Evolutionary conservation across 139 green algal genomes (phyloP).

Genomic region (Ettlia oleoabundans): DNA sequence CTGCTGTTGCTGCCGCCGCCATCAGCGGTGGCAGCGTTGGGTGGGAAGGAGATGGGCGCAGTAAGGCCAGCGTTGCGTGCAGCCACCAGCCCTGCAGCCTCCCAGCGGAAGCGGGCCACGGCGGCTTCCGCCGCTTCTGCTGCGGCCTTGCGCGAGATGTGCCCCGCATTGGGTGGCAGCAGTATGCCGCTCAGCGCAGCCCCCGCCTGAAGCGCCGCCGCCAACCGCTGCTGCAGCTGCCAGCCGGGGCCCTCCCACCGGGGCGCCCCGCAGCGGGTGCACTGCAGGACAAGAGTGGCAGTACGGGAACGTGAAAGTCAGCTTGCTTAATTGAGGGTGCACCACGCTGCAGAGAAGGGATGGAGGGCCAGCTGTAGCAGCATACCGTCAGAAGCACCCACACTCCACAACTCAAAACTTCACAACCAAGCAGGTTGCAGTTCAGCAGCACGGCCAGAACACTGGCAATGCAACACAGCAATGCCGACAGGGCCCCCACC

Average conservation of each 20-base stretch:
- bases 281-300: background rate
- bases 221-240: slow-evolving; percentile 32
- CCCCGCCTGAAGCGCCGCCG: slow-evolving; percentile 1
- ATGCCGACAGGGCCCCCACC: background rate
- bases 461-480: too few relatives aligned
- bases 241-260: slow-evolving; percentile 27
- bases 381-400: too few relatives aligned
- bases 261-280: background rate
- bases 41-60: background rate
- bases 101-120: background rate
- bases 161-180: slow-evolving; percentile 4
- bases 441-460: too few relatives aligned
- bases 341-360: background rate
- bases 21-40: background rate
- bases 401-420: too few relatives aligned
- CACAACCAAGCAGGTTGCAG: too few relatives aligned
- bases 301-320: background rate
- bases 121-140: background rate
- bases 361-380: too few relatives aligned
- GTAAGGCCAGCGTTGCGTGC: background rate
- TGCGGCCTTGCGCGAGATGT: background rate
- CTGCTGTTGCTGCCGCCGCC: background rate
- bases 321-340: too few relatives aligned
- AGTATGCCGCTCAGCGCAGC: background rate
- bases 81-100: slow-evolving; percentile 3